phyloP scores from a whole-genome alignment of 352 stramenopile species.

The Phytophthora vignae region DNA sequence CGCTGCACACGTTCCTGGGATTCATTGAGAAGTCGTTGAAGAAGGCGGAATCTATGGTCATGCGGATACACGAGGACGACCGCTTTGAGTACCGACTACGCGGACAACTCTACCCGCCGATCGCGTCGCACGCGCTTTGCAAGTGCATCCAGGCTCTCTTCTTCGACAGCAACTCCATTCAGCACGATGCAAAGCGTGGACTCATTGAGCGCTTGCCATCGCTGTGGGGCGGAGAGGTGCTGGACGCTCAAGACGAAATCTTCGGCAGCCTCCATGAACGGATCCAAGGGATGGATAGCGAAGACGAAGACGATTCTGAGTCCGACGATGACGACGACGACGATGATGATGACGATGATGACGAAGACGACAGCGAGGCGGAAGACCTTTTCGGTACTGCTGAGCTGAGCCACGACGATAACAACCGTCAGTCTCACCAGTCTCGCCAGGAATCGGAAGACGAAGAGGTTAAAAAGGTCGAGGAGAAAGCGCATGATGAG shows the following conservation, averaged over 20 bases:
- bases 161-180: slow-evolving; percentile 85
- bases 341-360: slow-evolving; percentile 49
- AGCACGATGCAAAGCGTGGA: slow-evolving; percentile 78
- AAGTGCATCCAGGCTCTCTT: slow-evolving; percentile 79
- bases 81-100: slow-evolving; percentile 78
- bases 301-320: slow-evolving; percentile 63
- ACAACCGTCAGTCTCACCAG: neutral
- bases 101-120: slow-evolving; percentile 73
- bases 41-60: slow-evolving; percentile 85
- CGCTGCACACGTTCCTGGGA: slow-evolving; percentile 64
- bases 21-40: slow-evolving; percentile 88
- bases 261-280: slow-evolving; percentile 52
- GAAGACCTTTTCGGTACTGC: slow-evolving; percentile 43
- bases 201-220: slow-evolving; percentile 78
- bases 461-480: slow-evolving; percentile 9
- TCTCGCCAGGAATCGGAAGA: slow-evolving; percentile 7
- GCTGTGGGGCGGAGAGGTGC: slow-evolving; percentile 70
- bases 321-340: slow-evolving; percentile 53
- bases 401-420: slow-evolving; percentile 8
- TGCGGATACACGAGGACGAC: slow-evolving; percentile 67
- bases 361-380: slow-evolving; percentile 48
- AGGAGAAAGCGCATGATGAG: slow-evolving; percentile 12
- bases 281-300: slow-evolving; percentile 49
- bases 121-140: slow-evolving; percentile 71
- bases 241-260: slow-evolving; percentile 73